phyloP scores from a whole-genome alignment of 139 green algal species.

The Tetradesmus obliquus region DNA sequence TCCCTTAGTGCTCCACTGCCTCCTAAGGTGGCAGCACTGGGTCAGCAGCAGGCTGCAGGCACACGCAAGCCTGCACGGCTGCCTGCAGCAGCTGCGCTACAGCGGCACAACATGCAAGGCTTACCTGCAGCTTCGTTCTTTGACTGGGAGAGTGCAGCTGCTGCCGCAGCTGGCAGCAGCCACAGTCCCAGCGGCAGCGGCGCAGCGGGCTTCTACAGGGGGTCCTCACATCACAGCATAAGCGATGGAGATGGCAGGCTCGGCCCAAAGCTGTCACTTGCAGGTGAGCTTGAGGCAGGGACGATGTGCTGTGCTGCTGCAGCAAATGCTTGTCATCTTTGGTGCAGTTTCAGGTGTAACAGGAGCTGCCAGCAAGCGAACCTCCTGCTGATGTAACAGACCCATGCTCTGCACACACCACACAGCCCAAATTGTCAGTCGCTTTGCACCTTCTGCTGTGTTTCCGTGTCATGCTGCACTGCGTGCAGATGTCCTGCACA shows the following conservation, averaged over 20 bases:
- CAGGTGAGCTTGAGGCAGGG: neutral
- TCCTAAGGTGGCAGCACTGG: too few relatives aligned
- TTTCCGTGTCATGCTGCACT: neutral
- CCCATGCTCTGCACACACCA: neutral
- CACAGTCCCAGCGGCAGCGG: neutral
- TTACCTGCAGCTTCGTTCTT: neutral
- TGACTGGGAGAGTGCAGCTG: neutral
- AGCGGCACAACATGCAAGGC: neutral
- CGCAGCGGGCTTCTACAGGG: neutral
- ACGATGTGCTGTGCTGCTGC: too few relatives aligned
- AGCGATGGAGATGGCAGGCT: neutral
- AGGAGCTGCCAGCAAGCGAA: too few relatives aligned
- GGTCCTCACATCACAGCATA: neutral
- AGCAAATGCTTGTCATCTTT: too few relatives aligned
- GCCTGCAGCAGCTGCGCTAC: neutral
- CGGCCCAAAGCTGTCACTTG: neutral
- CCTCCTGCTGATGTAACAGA: neutral
- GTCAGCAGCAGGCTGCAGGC: neutral
- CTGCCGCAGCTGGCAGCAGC: too few relatives aligned
- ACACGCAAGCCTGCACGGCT: neutral
- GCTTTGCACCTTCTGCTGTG: too few relatives aligned
- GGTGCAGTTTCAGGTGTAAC: too few relatives aligned
- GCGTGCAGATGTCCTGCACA: conserved; percentile 20
- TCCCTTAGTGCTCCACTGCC: neutral
- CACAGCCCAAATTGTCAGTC: neutral